Conservation (phyloP, 768 basidiomycete species). For the Boletus edulis region DNA sequence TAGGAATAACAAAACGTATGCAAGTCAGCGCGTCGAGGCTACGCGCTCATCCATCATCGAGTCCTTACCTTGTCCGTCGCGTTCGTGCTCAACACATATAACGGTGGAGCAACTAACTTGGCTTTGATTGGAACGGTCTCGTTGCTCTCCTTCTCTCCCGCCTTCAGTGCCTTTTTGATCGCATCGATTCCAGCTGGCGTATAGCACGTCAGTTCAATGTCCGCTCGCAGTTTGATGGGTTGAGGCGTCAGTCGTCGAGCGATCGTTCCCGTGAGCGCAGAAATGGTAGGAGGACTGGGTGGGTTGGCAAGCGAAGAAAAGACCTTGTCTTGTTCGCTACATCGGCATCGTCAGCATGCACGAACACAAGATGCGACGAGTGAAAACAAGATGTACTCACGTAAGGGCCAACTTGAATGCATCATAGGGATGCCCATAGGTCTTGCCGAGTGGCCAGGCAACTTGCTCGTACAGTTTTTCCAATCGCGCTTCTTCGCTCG, state of each 20-base stretch:
- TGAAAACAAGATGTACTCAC: slow-evolving; percentile 45
- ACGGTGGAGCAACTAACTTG: slow-evolving; percentile 91
- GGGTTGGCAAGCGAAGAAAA: slow-evolving; percentile 66
- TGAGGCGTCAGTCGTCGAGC: slow-evolving; percentile 95
- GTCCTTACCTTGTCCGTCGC: slow-evolving; percentile 85
- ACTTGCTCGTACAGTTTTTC: slow-evolving; percentile 88
- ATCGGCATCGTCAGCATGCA: not conserved
- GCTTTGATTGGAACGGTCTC: slow-evolving; percentile 96
- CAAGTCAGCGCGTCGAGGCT: not conserved
- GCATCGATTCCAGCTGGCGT: slow-evolving; percentile 95
- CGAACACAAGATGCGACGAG: not conserved
- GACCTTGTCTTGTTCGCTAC: slow-evolving; percentile 75
- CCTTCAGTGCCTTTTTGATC: slow-evolving; percentile 87
- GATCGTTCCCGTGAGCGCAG: slow-evolving; percentile 76
- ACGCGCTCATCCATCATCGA: not conserved
- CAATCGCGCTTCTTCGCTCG: slow-evolving; percentile 74
- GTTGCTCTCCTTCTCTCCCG: slow-evolving; percentile 84
- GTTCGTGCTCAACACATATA: slow-evolving; percentile 95
- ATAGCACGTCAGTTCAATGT: slow-evolving; percentile 97
- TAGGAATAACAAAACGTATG: slow-evolving; percentile 19
- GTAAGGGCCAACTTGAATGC: slow-evolving; percentile 96
- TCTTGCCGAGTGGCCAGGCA: slow-evolving; percentile 89
- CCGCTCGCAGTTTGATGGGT: slow-evolving; percentile 97
- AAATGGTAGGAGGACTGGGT: slow-evolving; percentile 53
- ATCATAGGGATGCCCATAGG: slow-evolving; percentile 95